A percentile compares a stretch with the other conserved stretches of the same genome.
These are phyloP conservation scores for Ophiosphaerella narmari DNA, from an alignment of 2,329 filamentous ascomycete genomes.

Conservation along the genomic window DNA sequence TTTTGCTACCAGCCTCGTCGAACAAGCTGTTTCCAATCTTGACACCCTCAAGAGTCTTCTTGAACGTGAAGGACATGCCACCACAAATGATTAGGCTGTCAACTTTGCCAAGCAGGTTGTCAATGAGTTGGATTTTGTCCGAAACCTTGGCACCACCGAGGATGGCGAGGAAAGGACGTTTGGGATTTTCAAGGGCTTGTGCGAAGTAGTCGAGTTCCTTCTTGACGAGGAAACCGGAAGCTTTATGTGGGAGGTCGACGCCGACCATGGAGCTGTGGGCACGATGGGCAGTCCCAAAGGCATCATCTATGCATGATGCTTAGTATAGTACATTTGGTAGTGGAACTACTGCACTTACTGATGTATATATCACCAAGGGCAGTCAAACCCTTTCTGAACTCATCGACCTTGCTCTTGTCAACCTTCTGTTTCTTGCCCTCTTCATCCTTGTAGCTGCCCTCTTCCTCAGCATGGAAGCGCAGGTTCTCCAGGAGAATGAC, in stretches of 20 bases:
- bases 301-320: conserved; percentile 70
- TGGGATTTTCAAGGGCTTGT: conserved; percentile 88
- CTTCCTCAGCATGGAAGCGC: conserved; percentile 97
- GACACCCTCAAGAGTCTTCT: conserved; percentile 94
- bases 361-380: conserved; percentile 94
- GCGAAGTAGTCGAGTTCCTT: conserved; percentile 99
- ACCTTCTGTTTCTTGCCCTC: conserved; percentile 98
- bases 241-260: conserved; percentile 92
- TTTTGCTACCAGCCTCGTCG: conserved; percentile 92
- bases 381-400: conserved; percentile 95
- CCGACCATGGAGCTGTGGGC: conserved; percentile 99
- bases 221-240: conserved; percentile 98
- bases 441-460: conserved; percentile 91
- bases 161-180: conserved; percentile 97
- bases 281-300: conserved; percentile 97
- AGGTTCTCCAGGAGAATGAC: conserved; percentile 95
- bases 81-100: conserved; percentile 96
- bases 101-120: conserved; percentile 98
- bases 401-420: conserved; percentile 86
- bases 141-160: conserved; percentile 98
- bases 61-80: conserved; percentile 99
- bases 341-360: conserved; percentile 63
- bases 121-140: conserved; percentile 99
- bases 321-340: too few species aligned
- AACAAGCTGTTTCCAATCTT: conserved; percentile 90